Evolutionary conservation across 345 rosid genomes (phyloP).

Genomic region (Brassica rapa): DNA sequence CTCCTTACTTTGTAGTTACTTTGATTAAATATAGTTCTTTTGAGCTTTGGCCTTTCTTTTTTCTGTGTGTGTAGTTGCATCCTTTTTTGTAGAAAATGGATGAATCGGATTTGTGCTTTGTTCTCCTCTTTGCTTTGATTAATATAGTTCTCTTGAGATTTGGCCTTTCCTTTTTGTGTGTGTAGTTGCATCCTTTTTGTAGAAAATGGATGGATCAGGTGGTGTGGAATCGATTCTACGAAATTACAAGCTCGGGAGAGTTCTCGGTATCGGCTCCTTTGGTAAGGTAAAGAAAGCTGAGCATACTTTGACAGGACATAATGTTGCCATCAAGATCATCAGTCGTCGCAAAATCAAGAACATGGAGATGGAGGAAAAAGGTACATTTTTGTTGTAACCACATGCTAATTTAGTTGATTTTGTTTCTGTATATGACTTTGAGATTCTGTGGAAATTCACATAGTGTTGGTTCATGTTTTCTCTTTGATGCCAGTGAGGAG

Average conservation of each 20-base stretch:
- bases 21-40: neutral
- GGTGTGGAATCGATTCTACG: slow-evolving; percentile 56
- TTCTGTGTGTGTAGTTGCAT: neutral
- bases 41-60: neutral
- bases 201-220: slow-evolving; percentile 61
- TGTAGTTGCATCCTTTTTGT: neutral
- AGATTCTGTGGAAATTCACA: neutral
- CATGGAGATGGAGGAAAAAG: slow-evolving; percentile 91
- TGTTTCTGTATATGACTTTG: neutral
- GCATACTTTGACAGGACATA: slow-evolving; percentile 79
- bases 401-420: slow-evolving; percentile 4
- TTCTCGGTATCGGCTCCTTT: slow-evolving; percentile 89
- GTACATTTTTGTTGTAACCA: slow-evolving; percentile 38
- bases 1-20: neutral
- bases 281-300: slow-evolving; percentile 92
- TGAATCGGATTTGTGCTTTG: neutral
- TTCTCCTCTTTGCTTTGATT: neutral
- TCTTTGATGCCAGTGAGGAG: slow-evolving; percentile 69
- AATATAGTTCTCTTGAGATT: neutral
- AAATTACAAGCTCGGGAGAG: slow-evolving; percentile 83
- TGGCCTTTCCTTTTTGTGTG: neutral
- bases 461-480: neutral
- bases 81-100: neutral
- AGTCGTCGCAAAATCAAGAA: slow-evolving; percentile 75
- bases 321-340: slow-evolving; percentile 96